Conservation (phyloP, 2,329 filamentous ascomycete species). For the Metarhizium brunneum region DNA sequence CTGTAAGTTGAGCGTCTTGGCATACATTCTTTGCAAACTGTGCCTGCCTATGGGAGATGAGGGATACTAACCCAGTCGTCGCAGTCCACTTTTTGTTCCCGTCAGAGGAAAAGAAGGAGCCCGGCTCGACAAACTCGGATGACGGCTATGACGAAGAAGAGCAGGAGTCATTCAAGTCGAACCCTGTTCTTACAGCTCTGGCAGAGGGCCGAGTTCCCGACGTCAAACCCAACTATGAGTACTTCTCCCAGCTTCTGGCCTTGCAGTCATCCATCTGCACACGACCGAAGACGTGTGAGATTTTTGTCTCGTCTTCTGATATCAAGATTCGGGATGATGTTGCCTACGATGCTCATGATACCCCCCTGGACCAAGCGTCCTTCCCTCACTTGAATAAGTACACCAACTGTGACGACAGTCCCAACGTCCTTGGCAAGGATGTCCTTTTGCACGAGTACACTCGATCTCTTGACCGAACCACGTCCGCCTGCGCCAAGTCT, state of each 20-base stretch:
- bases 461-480: slow-evolving; percentile 41
- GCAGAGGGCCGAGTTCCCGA: slow-evolving; percentile 47
- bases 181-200: slow-evolving; percentile 53
- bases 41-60: too few relatives aligned
- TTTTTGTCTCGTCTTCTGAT: slow-evolving; percentile 46
- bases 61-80: slow-evolving; percentile 1
- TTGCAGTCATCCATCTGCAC: slow-evolving; percentile 45
- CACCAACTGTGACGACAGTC: slow-evolving; percentile 42
- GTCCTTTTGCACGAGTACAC: slow-evolving; percentile 52
- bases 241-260: slow-evolving; percentile 47
- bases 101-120: slow-evolving; percentile 45
- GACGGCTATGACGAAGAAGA: slow-evolving; percentile 33
- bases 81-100: slow-evolving; percentile 53
- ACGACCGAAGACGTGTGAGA: slow-evolving; percentile 48
- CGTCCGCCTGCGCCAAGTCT: slow-evolving; percentile 45
- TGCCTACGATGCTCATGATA: slow-evolving; percentile 34
- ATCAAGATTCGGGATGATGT: slow-evolving; percentile 41
- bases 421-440: slow-evolving; percentile 41
- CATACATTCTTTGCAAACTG: background rate
- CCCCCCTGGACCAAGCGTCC: slow-evolving; percentile 31
- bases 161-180: slow-evolving; percentile 51
- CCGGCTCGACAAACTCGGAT: slow-evolving; percentile 54
- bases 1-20: slow-evolving; percentile 38
- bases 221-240: slow-evolving; percentile 52
- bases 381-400: slow-evolving; percentile 49